Percentiles rank a stretch among this genome's conserved stretches.
Conservation (phyloP, 2,329 filamentous ascomycete species). For the Colletotrichum sp. region DNA sequence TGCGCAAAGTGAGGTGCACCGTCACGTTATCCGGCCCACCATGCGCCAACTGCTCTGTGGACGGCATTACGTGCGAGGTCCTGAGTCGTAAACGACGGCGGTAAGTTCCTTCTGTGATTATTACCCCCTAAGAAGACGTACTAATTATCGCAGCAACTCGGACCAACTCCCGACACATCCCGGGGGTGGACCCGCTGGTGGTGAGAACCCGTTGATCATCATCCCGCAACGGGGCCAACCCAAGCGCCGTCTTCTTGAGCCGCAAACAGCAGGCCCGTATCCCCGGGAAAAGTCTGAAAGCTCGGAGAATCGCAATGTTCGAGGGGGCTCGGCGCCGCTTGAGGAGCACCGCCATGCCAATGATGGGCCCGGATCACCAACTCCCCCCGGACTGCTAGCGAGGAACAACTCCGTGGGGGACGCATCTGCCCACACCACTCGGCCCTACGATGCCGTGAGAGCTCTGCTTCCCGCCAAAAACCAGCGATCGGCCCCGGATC, state of each 20-base stretch:
- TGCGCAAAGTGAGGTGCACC: constrained; percentile 28
- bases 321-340: background rate
- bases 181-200: background rate
- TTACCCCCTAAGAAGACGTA: background rate
- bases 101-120: background rate
- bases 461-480: background rate
- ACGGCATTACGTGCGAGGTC: constrained; percentile 24
- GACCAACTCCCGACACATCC: background rate
- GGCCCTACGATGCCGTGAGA: constrained; percentile 7
- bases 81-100: constrained; percentile 7
- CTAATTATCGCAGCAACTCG: background rate
- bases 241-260: background rate
- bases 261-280: background rate
- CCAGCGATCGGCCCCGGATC: background rate
- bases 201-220: background rate
- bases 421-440: background rate
- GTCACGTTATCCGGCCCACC: constrained; percentile 25
- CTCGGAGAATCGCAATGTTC: background rate
- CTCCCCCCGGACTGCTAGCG: background rate
- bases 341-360: background rate
- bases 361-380: background rate
- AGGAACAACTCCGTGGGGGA: background rate
- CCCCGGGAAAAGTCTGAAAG: background rate
- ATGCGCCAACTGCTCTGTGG: constrained; percentile 27
- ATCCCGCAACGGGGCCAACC: background rate